A percentile compares a stretch with the other conserved stretches of the same genome.
Conservation (phyloP, 176 grass and related monocot genomes). For the Cymbopogon citratus region DNA sequence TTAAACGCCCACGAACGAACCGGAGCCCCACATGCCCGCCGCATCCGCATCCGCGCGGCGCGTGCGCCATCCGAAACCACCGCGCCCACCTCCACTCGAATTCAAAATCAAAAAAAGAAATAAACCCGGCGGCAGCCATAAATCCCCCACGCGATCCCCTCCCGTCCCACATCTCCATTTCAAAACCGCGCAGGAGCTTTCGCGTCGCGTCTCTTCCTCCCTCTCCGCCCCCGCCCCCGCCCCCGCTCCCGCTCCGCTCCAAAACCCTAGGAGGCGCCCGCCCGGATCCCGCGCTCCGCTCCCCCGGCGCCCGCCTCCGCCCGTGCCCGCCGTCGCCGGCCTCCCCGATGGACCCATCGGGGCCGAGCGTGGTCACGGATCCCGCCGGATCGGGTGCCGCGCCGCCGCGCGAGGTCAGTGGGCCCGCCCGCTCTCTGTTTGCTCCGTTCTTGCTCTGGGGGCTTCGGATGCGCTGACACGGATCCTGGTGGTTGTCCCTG, state of each 20-base stretch:
- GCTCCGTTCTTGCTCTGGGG: neutral
- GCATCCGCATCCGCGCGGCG: no score
- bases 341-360: conserved; percentile 27
- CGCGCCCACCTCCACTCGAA: conserved; percentile 57
- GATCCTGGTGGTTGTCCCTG: neutral
- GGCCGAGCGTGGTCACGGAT: neutral
- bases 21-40: no score
- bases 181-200: conserved; percentile 20
- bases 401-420: conserved; percentile 17
- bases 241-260: neutral
- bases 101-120: conserved; percentile 30
- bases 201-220: neutral
- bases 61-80: neutral
- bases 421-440: no score
- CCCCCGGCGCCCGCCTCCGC: neutral
- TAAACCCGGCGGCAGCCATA: conserved; percentile 18
- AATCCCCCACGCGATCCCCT: conserved; percentile 3
- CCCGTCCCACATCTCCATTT: conserved; percentile 7
- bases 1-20: no score
- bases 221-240: neutral
- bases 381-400: conserved; percentile 33
- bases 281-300: neutral
- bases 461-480: neutral
- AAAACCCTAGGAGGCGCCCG: conserved; percentile 41
- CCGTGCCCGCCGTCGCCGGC: neutral